Percentiles rank a stretch among this genome's conserved stretches.
These are phyloP conservation scores for Alloascoidea africana DNA, from an alignment of 805 yeast species.

Conservation along the genomic window DNA sequence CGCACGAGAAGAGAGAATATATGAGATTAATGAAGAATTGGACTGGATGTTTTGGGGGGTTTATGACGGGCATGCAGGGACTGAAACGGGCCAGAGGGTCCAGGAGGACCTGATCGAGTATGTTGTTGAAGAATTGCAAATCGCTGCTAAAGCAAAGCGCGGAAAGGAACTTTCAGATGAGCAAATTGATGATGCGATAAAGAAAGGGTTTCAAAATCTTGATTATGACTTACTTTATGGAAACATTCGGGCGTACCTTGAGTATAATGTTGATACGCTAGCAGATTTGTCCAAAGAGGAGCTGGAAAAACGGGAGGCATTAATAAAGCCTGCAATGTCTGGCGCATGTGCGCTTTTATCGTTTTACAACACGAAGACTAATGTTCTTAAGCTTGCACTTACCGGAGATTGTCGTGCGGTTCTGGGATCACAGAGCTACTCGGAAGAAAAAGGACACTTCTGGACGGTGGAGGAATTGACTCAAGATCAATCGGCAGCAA, in stretches of 20 bases:
- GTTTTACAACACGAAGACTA: conserved; percentile 53
- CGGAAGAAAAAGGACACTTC: conserved; percentile 31
- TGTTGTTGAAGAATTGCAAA: conserved; percentile 49
- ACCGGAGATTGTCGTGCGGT: conserved; percentile 78
- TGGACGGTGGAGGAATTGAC: conserved; percentile 70
- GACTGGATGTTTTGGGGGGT: conserved; percentile 78
- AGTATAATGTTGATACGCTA: conserved; percentile 21
- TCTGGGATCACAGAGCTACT: conserved; percentile 32
- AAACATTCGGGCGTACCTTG: conserved; percentile 31
- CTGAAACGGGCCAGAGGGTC: conserved; percentile 59
- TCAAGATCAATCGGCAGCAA: conserved; percentile 73
- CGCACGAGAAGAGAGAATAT: conserved; percentile 54
- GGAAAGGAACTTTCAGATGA: conserved; percentile 19
- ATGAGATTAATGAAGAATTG: conserved; percentile 19
- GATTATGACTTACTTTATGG: conserved; percentile 62
- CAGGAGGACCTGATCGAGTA: conserved; percentile 51
- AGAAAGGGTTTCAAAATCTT: conserved; percentile 50
- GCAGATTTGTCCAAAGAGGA: conserved; percentile 35
- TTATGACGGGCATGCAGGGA: conserved; percentile 80
- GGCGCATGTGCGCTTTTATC: conserved; percentile 72
- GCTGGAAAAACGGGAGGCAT: conserved; percentile 31
- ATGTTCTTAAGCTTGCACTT: conserved; percentile 59
- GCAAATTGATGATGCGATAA: conserved; percentile 49
- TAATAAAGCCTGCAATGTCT: conserved; percentile 68
- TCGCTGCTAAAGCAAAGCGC: conserved; percentile 28